Evolutionary conservation across 768 basidiomycete species (phyloP).

Genomic region (Naganishia antarctica): DNA sequence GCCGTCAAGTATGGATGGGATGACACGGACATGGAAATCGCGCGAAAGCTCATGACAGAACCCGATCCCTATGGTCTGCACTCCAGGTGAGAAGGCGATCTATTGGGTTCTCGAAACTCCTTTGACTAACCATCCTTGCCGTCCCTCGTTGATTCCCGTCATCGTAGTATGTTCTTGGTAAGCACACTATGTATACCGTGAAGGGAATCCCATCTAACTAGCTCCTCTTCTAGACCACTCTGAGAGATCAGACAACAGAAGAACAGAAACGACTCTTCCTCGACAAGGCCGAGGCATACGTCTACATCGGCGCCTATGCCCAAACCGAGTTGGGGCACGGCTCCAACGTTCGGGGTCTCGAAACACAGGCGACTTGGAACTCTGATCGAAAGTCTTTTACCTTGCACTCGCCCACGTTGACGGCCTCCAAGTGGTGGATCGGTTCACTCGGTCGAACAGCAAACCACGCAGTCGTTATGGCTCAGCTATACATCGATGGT

Average conservation of each 20-base stretch:
- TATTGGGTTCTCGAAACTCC: background rate
- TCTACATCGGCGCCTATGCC: slow-evolving; percentile 15
- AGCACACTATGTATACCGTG: too few relatives aligned
- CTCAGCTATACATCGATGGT: slow-evolving; percentile 25
- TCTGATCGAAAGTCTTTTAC: slow-evolving; percentile 15
- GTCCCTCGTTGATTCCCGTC: slow-evolving; percentile 27
- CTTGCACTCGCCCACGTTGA: slow-evolving; percentile 11
- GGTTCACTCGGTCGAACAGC: slow-evolving; percentile 28
- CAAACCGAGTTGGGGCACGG: slow-evolving; percentile 27
- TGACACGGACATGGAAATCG: slow-evolving; percentile 31
- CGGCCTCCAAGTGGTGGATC: slow-evolving; percentile 29
- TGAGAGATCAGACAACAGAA: slow-evolving; percentile 34
- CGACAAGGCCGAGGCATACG: slow-evolving; percentile 35
- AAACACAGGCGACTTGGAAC: slow-evolving; percentile 23
- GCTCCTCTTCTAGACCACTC: slow-evolving; percentile 6
- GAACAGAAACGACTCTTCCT: slow-evolving; percentile 43
- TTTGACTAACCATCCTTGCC: background rate
- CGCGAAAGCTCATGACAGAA: slow-evolving; percentile 33
- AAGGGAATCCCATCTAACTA: background rate
- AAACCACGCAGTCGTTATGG: slow-evolving; percentile 28
- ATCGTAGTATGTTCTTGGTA: slow-evolving; percentile 30
- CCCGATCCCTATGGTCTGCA: slow-evolving; percentile 18
- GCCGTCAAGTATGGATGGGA: slow-evolving; percentile 34
- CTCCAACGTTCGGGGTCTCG: slow-evolving; percentile 25
- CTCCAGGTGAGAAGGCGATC: background rate